Evolutionary conservation across 2,329 filamentous ascomycete genomes (phyloP).

Genomic region (Fusarium sp.): DNA sequence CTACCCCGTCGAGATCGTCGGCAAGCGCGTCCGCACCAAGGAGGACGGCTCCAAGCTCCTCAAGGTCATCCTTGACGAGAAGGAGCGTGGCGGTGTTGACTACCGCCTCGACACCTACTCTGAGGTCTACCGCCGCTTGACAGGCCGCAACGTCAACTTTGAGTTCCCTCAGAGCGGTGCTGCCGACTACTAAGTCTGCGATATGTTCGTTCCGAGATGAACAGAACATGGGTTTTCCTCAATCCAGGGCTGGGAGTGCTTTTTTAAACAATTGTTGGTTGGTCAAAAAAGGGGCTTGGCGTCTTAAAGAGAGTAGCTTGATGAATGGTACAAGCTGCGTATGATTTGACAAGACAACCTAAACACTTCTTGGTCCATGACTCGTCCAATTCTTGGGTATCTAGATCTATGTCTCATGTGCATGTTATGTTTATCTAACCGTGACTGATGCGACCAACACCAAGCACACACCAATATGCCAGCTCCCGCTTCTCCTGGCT

Average conservation of each 20-base stretch:
- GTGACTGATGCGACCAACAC: slow-evolving; percentile 80
- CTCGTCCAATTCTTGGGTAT: slow-evolving; percentile 55
- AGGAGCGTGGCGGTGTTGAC: slow-evolving; percentile 99
- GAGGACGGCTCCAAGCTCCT: slow-evolving; percentile 98
- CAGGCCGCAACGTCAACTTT: slow-evolving; percentile 95
- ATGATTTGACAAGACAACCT: slow-evolving; percentile 53
- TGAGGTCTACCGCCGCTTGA: slow-evolving; percentile 98
- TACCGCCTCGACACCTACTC: slow-evolving; percentile 99
- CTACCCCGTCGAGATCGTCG: slow-evolving; percentile 99
- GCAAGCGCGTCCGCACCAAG: slow-evolving; percentile 98
- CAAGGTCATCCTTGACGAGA: slow-evolving; percentile 99
- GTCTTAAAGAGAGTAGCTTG: slow-evolving; percentile 63
- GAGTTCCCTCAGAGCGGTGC: slow-evolving; percentile 92
- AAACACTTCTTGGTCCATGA: slow-evolving; percentile 47
- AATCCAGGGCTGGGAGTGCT: slow-evolving; percentile 48
- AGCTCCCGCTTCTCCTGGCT: slow-evolving; percentile 84
- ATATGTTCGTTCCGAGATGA: slow-evolving; percentile 33
- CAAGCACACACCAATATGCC: slow-evolving; percentile 95
- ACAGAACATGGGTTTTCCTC: slow-evolving; percentile 26
- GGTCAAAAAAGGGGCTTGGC: slow-evolving; percentile 60
- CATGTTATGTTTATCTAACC: slow-evolving; percentile 45
- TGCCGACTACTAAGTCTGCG: slow-evolving; percentile 78
- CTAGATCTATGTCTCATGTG: slow-evolving; percentile 47
- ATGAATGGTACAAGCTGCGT: slow-evolving; percentile 59
- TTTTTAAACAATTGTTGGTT: slow-evolving; percentile 53